These are phyloP conservation scores for Bertia moriformis DNA, from an alignment of 2,329 filamentous ascomycete genomes.

Conservation along the genomic window DNA sequence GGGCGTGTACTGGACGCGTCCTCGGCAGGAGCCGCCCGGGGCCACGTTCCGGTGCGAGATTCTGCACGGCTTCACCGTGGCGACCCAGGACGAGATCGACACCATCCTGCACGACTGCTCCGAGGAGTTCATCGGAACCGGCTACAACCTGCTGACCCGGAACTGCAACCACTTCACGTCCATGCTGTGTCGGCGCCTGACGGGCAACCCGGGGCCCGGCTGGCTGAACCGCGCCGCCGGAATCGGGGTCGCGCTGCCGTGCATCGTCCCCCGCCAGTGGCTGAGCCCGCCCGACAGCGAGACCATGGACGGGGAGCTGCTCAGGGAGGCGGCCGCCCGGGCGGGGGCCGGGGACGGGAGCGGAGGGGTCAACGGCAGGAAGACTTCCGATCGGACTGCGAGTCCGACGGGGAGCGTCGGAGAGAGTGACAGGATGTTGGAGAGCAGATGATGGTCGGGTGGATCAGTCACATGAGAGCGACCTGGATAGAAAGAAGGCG, in stretches of 20 bases:
- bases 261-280: conserved; percentile 72
- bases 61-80: conserved; percentile 66
- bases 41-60: conserved; percentile 64
- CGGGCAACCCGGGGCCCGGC: conserved; percentile 50
- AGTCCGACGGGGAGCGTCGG: neutral
- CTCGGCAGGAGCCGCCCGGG: conserved; percentile 58
- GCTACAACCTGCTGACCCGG: conserved; percentile 67
- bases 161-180: conserved; percentile 87
- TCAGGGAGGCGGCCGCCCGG: conserved; percentile 35
- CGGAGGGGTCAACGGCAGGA: conserved; percentile 41
- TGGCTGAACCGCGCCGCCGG: conserved; percentile 78
- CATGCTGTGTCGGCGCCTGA: conserved; percentile 60
- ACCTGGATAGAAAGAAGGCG: no score
- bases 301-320: conserved; percentile 53
- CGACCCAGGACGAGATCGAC: conserved; percentile 55
- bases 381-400: neutral
- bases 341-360: conserved; percentile 30
- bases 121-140: conserved; percentile 58
- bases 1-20: conserved; percentile 72
- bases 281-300: conserved; percentile 66
- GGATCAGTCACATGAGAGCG: no score
- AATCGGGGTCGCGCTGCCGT: conserved; percentile 68
- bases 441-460: no score
- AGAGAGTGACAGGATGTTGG: neutral
- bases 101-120: conserved; percentile 53